Base-by-base conservation (phyloP, 495 filamentous ascomycete genomes). In the Poronia punctata region DNA sequence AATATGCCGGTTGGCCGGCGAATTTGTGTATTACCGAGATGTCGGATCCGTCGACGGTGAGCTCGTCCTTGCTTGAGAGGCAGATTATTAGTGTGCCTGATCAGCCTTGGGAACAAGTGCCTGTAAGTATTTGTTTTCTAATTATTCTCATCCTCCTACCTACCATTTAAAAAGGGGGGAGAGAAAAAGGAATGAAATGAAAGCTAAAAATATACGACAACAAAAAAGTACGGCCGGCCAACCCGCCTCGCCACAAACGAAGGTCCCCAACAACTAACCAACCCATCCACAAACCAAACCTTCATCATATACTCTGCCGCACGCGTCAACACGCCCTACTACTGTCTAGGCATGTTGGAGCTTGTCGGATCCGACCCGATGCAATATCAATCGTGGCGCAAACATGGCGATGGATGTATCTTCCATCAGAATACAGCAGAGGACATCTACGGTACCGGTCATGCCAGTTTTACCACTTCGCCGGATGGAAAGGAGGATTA, bases 1-100 rank as follows among this genome's bases (percentile, higher is more conserved):
- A 57, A n/a, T 68, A 65, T 46, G 60, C 64, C 5, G 62, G 59
- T 17, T 74, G 68, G 70, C 70, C 70, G 1, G 59, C 68, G 6
- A 74, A 72, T 43, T 59, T 74, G 4, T 74, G 68, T 47, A 72
- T 74, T 33, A 71, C 68, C 0, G 60, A 66, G 40, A 33, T 72
- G 50, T 60, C 57, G 5, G 56, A 69, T 33, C 70, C 70, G 4
- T 71, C 56, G 61, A 71, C 67, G 4, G 49, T 72, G 3, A 48
- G 50, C 35, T 65, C 66, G 30, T 64, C 57, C 10, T 54, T 71
- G 10, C 39, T 54, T 1, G 60, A 72, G 49, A 56, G 67, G 6
- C 54, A 59, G 22, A 70, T 70, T 25, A 57, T 74, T 32, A 60
- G 51, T 32, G 56, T 65, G 3, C 70, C 70, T 6, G 48, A 53